Evolutionary conservation across 1,284 basidiomycete genomes (phyloP).

Genomic region (Bothia castanella): DNA sequence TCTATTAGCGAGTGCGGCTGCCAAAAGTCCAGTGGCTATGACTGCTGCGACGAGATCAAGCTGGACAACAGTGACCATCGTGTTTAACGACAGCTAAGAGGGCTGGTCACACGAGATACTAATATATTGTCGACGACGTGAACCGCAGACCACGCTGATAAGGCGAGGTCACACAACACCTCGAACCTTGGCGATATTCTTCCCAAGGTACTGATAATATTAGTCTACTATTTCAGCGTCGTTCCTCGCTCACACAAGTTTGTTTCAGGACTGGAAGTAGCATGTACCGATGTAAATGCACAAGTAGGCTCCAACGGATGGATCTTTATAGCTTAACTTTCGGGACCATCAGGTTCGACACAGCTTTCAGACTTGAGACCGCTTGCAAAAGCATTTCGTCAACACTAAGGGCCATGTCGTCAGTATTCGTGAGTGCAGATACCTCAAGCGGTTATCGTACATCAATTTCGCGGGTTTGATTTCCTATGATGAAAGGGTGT

Average conservation of each 20-base stretch:
- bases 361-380: conserved; percentile 41
- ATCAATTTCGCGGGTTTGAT: conserved; percentile 81
- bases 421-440: conserved; percentile 6
- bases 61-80: conserved; percentile 9
- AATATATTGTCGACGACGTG: no score
- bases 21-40: conserved; percentile 5
- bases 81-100: not conserved
- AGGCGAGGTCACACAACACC: no score
- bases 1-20: not conserved
- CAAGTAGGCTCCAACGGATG: no score
- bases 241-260: not conserved
- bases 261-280: not conserved
- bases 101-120: not conserved
- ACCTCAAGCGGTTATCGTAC: conserved; percentile 38
- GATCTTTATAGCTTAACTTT: conserved; percentile 46
- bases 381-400: conserved; percentile 68
- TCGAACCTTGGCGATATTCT: no score
- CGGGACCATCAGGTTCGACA: conserved; percentile 32
- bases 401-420: conserved; percentile 41
- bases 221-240: not conserved
- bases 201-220: not conserved
- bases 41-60: conserved; percentile 1
- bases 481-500: conserved; percentile 40
- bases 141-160: not conserved
- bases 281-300: not conserved